Percentiles rank a stretch among this genome's conserved stretches.
These are phyloP conservation scores for Apiospora saccharicola DNA, from an alignment of 2,329 filamentous ascomycete genomes.

Conservation along the genomic window DNA sequence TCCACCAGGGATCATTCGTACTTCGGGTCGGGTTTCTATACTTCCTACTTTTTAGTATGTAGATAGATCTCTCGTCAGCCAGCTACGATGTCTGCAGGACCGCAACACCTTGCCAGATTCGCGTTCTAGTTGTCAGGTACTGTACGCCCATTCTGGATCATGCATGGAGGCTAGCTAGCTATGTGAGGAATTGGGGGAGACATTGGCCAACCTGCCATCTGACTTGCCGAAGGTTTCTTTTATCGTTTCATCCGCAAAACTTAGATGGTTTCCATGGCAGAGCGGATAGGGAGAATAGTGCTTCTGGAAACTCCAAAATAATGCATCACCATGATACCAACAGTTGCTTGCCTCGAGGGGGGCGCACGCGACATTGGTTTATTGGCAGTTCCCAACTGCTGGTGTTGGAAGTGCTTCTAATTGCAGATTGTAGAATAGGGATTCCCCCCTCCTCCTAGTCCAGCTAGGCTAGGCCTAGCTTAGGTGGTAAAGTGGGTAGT, in stretches of 20 bases:
- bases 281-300: neutral
- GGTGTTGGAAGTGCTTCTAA: neutral
- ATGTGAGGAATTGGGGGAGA: slow-evolving; percentile 3
- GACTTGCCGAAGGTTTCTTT: slow-evolving; percentile 16
- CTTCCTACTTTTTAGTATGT: neutral
- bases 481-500: slow-evolving; percentile 17
- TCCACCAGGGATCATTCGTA: neutral
- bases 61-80: neutral
- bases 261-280: neutral
- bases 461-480: neutral
- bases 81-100: neutral
- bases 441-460: neutral
- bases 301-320: neutral
- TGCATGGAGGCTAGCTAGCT: neutral
- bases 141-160: neutral
- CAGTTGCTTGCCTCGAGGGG: neutral
- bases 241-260: slow-evolving; percentile 20
- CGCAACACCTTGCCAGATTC: neutral
- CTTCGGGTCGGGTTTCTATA: neutral
- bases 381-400: neutral
- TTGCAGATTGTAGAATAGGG: neutral
- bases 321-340: slow-evolving; percentile 1
- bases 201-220: slow-evolving; percentile 14
- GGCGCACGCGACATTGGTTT: neutral
- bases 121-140: neutral